Evolutionary conservation across 1,284 basidiomycete species (phyloP), one percentile per base, ranked within the genome.

Genomic region (Cryptococcus sp.): DNA sequence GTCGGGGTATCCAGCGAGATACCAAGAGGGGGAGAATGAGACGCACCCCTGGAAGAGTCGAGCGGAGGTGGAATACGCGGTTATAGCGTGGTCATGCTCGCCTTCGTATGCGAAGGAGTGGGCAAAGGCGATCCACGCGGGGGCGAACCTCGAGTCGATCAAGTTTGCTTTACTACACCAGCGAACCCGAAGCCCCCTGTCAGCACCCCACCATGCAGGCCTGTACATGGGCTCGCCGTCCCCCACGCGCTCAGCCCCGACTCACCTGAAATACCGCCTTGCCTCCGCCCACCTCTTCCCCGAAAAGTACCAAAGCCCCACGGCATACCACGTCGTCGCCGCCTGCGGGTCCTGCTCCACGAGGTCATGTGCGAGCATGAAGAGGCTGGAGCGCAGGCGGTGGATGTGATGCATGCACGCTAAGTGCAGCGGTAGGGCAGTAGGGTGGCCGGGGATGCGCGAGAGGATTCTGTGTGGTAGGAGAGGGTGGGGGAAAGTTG

Each of bases 81-180:
- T 97, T 46, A 98, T 90, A 1, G 96, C 96, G 70, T 97, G 93
- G 68, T 98, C 96, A 78, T 95, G 94, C 75, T 98, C 96, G 16
- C 95, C 94, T 75, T 99, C 95, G 60, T 91, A 81, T 1, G 95
- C 91, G 78, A 97, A 98, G 0, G 92, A 92, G 78, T 99, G 96
- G 1, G 89, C 96, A 75, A 98, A 98, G 1, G 93, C 90, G 57
- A 98, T 86, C 96, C 96, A 99, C 0, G 92, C 91, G 3, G 96
- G 92, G 0, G 86, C 91, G 75, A 97, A 98, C 5, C 94, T 84
- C 18, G 93, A 90, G 72, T 99, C 95, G 83, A 98, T 90, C n/a
- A 98, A 78, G 12, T 90, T 91, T 0, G 94, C 89, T 82, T 98
- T 98, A 71, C 91, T 93, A 62, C 43, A 11, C 21, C 16, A 52